phyloP scores from a whole-genome alignment of 1,284 basidiomycete genomes.

The Rhodotorula sp. region DNA sequence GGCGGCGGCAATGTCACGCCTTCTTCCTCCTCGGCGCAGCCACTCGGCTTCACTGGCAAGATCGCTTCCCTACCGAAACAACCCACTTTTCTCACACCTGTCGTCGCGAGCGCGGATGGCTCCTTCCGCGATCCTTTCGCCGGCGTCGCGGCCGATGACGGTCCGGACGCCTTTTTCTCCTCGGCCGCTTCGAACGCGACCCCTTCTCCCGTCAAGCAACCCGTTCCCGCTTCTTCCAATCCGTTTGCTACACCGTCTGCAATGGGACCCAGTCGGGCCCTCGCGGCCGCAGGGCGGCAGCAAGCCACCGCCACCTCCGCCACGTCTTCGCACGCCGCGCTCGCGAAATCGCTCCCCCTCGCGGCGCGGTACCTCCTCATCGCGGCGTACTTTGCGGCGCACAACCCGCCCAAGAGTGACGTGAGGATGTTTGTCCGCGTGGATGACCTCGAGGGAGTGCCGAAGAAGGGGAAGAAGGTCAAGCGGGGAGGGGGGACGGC shows the following conservation, averaged over 20 bases:
- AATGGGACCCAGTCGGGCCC: neutral
- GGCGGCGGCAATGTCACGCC: neutral
- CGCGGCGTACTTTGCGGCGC: conserved; percentile 31
- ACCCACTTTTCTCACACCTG: conserved; percentile 13
- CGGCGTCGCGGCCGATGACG: neutral
- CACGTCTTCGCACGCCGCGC: conserved; percentile 7
- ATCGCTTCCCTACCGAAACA: conserved; percentile 21
- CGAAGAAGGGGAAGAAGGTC: conserved; percentile 29
- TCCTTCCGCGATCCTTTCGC: neutral
- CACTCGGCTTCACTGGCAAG: conserved; percentile 24
- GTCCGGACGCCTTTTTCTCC: neutral
- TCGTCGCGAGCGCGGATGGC: neutral
- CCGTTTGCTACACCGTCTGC: neutral
- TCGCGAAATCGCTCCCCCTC: conserved; percentile 31
- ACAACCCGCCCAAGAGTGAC: conserved; percentile 38
- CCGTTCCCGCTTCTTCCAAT: neutral
- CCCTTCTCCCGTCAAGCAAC: neutral
- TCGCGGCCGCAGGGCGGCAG: neutral
- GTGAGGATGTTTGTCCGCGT: conserved; percentile 38
- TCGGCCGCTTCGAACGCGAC: neutral
- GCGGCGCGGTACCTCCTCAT: conserved; percentile 32
- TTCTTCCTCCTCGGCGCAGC: neutral
- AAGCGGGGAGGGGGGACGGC: neutral
- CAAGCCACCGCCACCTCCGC: neutral
- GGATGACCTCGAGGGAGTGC: conserved; percentile 26